A percentile compares a stretch with the other conserved stretches of the same genome.
Conservation (phyloP, 176 grass and related monocot species). For the Paspalum notatum region DNA sequence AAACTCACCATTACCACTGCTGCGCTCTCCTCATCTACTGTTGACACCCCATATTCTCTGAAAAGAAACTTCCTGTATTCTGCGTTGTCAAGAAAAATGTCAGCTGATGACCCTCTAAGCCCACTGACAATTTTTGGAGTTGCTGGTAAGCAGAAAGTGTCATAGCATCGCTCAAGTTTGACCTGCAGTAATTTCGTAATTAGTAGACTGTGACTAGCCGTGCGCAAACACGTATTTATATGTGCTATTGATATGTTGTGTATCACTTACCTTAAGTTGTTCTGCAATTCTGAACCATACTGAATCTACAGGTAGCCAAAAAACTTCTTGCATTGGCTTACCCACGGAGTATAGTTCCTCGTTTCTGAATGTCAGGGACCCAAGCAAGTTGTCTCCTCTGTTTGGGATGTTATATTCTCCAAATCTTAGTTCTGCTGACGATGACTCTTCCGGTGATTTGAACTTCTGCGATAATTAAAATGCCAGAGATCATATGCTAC, state of each 20-base stretch:
- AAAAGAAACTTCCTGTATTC: conserved; percentile 80
- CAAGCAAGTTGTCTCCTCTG: conserved; percentile 60
- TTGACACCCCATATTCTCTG: conserved; percentile 67
- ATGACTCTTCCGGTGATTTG: conserved; percentile 39
- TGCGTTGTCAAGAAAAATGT: conserved; percentile 86
- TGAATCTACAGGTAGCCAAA: conserved; percentile 68
- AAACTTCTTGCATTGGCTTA: conserved; percentile 70
- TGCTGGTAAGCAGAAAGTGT: conserved; percentile 75
- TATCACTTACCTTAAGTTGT: conserved; percentile 55
- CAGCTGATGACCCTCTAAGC: conserved; percentile 70
- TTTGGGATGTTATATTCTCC: conserved; percentile 60
- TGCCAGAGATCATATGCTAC: conserved; percentile 1
- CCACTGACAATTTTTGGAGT: conserved; percentile 63
- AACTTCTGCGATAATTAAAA: conserved; percentile 54
- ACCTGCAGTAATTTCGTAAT: conserved; percentile 47
- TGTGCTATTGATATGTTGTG: conserved; percentile 5
- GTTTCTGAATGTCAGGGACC: conserved; percentile 58
- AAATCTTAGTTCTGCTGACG: conserved; percentile 54
- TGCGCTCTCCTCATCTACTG: conserved; percentile 74
- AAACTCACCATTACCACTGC: conserved; percentile 72
- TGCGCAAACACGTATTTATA: background rate
- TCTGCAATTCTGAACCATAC: conserved; percentile 68
- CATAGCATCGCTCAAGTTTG: conserved; percentile 81
- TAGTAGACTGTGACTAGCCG: background rate
- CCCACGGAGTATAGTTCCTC: conserved; percentile 72